Percentiles rank a stretch among this genome's conserved stretches.
Conservation (phyloP, 371 early-diverging fungal genomes). For the Nematocida minor region DNA sequence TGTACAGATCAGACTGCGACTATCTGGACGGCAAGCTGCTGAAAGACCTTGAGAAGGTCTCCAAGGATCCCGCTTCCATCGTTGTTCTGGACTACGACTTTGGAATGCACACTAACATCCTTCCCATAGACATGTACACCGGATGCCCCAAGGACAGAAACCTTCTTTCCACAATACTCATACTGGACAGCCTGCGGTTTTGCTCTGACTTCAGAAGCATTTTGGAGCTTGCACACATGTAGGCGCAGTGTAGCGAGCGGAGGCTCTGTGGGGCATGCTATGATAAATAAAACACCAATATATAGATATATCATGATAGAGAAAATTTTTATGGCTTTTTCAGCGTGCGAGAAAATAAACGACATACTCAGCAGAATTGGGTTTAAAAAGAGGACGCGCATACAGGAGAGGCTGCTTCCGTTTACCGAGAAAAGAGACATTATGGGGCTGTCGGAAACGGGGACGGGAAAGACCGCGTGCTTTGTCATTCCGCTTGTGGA, state of each 20-base stretch:
- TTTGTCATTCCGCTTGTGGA: constrained; percentile 88
- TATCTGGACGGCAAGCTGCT: constrained; percentile 3
- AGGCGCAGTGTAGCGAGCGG: not conserved
- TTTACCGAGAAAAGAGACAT: constrained; percentile 87
- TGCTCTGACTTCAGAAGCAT: constrained; percentile 36
- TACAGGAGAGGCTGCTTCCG: constrained; percentile 96
- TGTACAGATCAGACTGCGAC: constrained; percentile 26
- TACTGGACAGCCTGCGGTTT: constrained; percentile 26
- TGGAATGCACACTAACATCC: not conserved
- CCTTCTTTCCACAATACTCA: constrained; percentile 22
- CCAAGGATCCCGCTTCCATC: constrained; percentile 6
- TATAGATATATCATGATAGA: not conserved
- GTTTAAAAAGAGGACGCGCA: constrained; percentile 80
- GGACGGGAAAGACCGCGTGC: constrained; percentile 92
- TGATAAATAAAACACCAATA: not conserved
- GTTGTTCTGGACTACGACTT: constrained; percentile 3
- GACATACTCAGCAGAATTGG: constrained; percentile 73
- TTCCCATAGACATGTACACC: constrained; percentile 22
- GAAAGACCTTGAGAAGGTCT: constrained; percentile 17
- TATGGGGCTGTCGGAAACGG: constrained; percentile 92
- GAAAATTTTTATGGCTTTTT: constrained; percentile 64
- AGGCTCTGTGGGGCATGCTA: not conserved
- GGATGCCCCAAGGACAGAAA: constrained; percentile 25
- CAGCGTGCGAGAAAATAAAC: constrained; percentile 72
- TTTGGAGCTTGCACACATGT: constrained; percentile 24